phyloP scores from a whole-genome alignment of 208 protist species.

The Novymonas esmeraldas region DNA sequence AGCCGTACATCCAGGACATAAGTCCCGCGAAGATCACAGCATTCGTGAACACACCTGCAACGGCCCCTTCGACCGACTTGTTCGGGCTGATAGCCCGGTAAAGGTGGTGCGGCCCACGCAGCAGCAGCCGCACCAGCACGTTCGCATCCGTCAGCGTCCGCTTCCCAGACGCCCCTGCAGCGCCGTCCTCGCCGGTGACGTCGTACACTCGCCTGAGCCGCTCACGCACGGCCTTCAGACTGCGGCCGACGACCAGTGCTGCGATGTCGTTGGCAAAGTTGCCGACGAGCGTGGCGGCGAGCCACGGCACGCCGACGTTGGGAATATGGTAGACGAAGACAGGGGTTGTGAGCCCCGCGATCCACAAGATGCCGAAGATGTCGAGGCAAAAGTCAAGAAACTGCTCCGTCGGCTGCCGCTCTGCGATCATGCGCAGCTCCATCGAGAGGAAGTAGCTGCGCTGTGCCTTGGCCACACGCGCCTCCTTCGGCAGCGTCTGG shows the following conservation, averaged over 20 bases:
- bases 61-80: constrained; percentile 87
- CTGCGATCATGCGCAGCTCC: constrained; percentile 61
- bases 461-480: constrained; percentile 32
- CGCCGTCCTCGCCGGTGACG: constrained; percentile 10
- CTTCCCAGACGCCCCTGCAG: constrained; percentile 6
- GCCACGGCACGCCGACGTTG: constrained; percentile 58
- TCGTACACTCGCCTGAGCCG: constrained; percentile 33
- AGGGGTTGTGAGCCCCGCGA: constrained; percentile 54
- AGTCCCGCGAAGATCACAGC: constrained; percentile 49
- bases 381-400: constrained; percentile 87
- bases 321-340: constrained; percentile 60
- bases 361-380: constrained; percentile 84
- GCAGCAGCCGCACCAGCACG: constrained; percentile 21
- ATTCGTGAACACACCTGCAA: constrained; percentile 66
- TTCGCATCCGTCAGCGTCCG: constrained; percentile 21
- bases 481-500: constrained; percentile 10
- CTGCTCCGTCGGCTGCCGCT: constrained; percentile 68
- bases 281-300: constrained; percentile 50
- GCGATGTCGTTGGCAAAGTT: constrained; percentile 88
- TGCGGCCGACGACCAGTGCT: constrained; percentile 68
- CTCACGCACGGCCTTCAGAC: constrained; percentile 24
- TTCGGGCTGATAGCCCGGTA: constrained; percentile 82
- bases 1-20: constrained; percentile 42
- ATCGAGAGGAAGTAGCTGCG: constrained; percentile 52
- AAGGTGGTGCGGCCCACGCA: constrained; percentile 57